Evolutionary conservation across 306 rosid species (phyloP).

Genomic region (Rubus parviflorus): DNA sequence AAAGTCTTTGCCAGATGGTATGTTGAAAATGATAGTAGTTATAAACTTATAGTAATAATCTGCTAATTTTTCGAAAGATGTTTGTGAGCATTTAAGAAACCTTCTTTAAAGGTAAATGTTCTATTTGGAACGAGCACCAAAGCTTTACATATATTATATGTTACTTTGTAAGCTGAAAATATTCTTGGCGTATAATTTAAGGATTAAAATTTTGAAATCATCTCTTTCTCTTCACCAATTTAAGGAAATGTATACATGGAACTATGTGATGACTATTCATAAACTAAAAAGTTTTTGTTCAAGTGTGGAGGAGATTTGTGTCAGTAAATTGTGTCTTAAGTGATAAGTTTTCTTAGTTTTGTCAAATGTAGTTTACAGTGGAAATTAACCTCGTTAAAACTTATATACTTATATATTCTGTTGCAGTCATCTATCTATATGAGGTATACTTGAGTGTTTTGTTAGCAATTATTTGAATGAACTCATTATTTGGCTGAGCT

Average conservation of each 20-base stretch:
- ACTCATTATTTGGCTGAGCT: background rate
- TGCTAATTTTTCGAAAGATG: slow-evolving; percentile 15
- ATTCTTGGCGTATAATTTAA: background rate
- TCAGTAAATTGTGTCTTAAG: background rate
- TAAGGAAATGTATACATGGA: background rate
- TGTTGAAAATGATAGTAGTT: slow-evolving; percentile 10
- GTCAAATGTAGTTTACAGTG: background rate
- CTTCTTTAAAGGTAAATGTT: background rate
- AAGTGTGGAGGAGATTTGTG: background rate
- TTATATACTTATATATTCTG: background rate
- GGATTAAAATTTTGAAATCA: background rate
- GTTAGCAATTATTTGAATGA: background rate
- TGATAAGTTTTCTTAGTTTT: background rate
- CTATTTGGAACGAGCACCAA: background rate
- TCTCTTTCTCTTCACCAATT: background rate
- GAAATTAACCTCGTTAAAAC: background rate
- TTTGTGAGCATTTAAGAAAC: background rate
- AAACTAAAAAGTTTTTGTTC: background rate
- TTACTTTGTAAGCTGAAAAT: too few relatives aligned
- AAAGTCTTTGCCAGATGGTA: slow-evolving; percentile 60
- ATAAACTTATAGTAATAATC: background rate
- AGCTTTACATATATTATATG: background rate
- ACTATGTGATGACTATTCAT: background rate
- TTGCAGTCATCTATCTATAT: background rate
- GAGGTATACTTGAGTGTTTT: background rate